Percentiles rank a stretch among this genome's conserved stretches.
Evolutionary conservation across 179 eudicot species (phyloP).

Genomic region (Beta lomatogona): DNA sequence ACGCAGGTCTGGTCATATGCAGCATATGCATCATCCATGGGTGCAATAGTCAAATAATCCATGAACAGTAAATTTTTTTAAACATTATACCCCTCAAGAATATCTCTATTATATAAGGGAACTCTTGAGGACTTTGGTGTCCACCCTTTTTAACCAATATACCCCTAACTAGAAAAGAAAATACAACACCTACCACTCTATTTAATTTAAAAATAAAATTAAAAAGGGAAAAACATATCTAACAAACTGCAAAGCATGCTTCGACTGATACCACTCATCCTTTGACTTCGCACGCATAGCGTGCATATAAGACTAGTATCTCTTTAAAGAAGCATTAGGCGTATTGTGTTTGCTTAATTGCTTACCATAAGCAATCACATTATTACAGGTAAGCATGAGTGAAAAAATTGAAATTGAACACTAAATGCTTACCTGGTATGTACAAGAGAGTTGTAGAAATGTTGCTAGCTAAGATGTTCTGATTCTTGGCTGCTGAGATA

Average conservation of each 20-base stretch:
- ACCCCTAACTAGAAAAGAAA: no score
- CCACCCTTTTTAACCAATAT: neutral
- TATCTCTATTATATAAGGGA: no score
- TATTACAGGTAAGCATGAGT: neutral
- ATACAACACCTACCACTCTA: no score
- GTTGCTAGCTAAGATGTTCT: neutral
- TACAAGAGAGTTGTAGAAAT: constrained; percentile 1
- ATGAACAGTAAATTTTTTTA: neutral
- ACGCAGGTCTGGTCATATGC: neutral
- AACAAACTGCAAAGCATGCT: no score
- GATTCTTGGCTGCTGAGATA: constrained; percentile 4
- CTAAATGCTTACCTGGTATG: neutral
- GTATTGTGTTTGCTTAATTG: neutral
- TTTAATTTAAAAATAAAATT: no score
- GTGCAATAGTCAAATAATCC: neutral
- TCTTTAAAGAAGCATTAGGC: no score
- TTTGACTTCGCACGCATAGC: no score
- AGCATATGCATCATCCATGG: neutral
- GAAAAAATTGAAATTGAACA: neutral
- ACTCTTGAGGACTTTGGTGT: no score
- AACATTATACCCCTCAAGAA: neutral
- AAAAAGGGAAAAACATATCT: no score
- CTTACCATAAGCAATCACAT: neutral
- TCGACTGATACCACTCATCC: no score
- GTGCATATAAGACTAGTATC: no score